Percentiles rank a stretch among this genome's conserved stretches.
phyloP scores from a whole-genome alignment of 2,329 filamentous ascomycete genomes.

The Colletotrichum sp. region DNA sequence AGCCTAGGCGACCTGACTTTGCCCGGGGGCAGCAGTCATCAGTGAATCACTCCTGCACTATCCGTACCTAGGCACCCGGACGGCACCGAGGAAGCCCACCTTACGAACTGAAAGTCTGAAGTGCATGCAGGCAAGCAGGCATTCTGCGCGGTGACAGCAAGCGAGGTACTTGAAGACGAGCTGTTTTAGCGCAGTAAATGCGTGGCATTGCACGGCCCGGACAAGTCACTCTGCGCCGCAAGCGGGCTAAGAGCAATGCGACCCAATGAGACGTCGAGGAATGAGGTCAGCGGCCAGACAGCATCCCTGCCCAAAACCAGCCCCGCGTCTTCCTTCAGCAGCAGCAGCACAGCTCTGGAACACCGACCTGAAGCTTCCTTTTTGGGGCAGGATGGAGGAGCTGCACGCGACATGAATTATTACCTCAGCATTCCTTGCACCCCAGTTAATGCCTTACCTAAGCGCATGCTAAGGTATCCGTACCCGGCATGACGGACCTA shows the following conservation, averaged over 20 bases:
- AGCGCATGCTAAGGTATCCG: neutral
- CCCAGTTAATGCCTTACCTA: neutral
- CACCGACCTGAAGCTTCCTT: neutral
- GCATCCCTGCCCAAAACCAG: neutral
- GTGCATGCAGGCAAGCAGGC: neutral
- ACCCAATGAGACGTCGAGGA: slow-evolving; percentile 4
- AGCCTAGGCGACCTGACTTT: neutral
- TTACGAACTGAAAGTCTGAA: neutral
- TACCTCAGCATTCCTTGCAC: neutral
- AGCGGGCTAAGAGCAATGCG: slow-evolving; percentile 4
- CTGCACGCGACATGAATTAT: neutral
- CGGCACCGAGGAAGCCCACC: neutral
- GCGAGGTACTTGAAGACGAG: neutral
- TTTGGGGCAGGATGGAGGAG: neutral
- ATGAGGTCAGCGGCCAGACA: slow-evolving; percentile 14
- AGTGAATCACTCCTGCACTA: neutral
- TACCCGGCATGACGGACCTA: neutral
- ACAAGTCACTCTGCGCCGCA: slow-evolving; percentile 15
- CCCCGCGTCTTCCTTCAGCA: slow-evolving; percentile 9
- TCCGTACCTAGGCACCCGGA: neutral
- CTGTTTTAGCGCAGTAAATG: neutral
- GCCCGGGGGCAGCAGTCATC: neutral
- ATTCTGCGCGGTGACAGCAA: neutral
- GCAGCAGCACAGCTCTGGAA: neutral
- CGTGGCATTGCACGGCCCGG: neutral